phyloP scores from a whole-genome alignment of 345 rosid genomes.

The Aegle marmelos region DNA sequence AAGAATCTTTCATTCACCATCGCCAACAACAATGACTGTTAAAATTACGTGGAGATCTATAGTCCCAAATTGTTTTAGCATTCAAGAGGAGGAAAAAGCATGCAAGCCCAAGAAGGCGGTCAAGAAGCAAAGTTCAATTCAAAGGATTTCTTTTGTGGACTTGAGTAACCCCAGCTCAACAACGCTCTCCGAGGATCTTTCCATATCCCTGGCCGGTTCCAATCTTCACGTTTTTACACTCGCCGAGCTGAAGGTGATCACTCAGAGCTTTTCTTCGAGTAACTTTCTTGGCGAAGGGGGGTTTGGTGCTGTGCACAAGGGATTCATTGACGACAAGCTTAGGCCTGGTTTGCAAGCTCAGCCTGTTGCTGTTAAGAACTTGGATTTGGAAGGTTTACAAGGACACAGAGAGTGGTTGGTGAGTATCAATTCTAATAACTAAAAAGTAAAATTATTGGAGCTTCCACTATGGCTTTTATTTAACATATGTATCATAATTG shows the following conservation, averaged over 20 bases:
- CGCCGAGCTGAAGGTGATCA: conserved; percentile 71
- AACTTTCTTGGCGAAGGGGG: conserved; percentile 91
- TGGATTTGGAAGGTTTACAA: conserved; percentile 81
- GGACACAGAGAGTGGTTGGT: conserved; percentile 97
- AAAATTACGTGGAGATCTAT: conserved; percentile 51
- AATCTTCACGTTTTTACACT: conserved; percentile 67
- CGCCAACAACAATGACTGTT: conserved; percentile 37
- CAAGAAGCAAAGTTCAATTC: conserved; percentile 52
- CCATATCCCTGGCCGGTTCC: conserved; percentile 73
- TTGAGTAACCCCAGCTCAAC: conserved; percentile 64
- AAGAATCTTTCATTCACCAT: neutral
- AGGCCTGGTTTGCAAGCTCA: conserved; percentile 79
- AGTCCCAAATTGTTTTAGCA: conserved; percentile 48
- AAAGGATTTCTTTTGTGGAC: conserved; percentile 57
- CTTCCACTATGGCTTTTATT: neutral
- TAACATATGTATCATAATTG: neutral
- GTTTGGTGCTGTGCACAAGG: conserved; percentile 87
- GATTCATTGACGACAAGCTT: conserved; percentile 82
- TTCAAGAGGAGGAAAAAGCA: conserved; percentile 13
- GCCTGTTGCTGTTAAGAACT: conserved; percentile 82
- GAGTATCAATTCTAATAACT: conserved; percentile 16
- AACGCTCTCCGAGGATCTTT: conserved; percentile 63
- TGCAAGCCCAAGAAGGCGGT: conserved; percentile 35
- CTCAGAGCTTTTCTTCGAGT: conserved; percentile 65
- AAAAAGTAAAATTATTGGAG: neutral